Percentiles rank a stretch among this genome's conserved stretches.
These are phyloP conservation scores for Lenwebbia sp. DNA, from an alignment of 345 rosid species.

Conservation along the genomic window DNA sequence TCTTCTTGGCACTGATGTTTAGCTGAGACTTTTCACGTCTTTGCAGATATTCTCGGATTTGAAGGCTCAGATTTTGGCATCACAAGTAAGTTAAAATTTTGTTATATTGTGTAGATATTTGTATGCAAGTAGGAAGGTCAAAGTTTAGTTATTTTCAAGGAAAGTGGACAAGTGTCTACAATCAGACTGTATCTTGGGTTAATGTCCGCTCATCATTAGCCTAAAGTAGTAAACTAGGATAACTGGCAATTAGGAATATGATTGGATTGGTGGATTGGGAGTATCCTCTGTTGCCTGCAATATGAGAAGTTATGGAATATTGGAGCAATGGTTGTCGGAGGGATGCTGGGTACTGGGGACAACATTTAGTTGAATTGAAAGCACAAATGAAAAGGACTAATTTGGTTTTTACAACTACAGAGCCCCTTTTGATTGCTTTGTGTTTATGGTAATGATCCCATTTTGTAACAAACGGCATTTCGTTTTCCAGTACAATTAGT, in stretches of 20 bases:
- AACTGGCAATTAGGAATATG: not conserved
- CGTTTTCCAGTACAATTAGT: not conserved
- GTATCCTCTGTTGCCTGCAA: not conserved
- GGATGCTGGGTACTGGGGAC: not conserved
- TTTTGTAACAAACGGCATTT: not conserved
- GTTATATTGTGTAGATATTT: not conserved
- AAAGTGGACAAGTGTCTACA: not conserved
- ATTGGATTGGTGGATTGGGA: not conserved
- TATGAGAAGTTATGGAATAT: not conserved
- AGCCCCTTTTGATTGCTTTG: not conserved
- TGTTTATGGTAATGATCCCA: not conserved
- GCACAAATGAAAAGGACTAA: not conserved
- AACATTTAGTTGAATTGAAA: not conserved
- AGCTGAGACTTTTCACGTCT: not conserved
- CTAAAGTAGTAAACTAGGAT: not conserved
- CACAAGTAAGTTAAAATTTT: constrained; percentile 49
- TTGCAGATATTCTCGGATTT: constrained; percentile 81
- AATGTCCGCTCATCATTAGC: not conserved
- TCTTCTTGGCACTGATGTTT: not conserved
- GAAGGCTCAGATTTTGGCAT: constrained; percentile 79
- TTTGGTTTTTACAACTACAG: not conserved
- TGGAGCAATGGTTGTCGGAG: not conserved
- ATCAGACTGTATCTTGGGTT: not conserved
- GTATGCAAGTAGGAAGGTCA: not conserved
- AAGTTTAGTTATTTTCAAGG: not conserved